These are phyloP conservation scores for Caloboletus firmus DNA, from an alignment of 1,284 basidiomycete species.

Conservation along the genomic window DNA sequence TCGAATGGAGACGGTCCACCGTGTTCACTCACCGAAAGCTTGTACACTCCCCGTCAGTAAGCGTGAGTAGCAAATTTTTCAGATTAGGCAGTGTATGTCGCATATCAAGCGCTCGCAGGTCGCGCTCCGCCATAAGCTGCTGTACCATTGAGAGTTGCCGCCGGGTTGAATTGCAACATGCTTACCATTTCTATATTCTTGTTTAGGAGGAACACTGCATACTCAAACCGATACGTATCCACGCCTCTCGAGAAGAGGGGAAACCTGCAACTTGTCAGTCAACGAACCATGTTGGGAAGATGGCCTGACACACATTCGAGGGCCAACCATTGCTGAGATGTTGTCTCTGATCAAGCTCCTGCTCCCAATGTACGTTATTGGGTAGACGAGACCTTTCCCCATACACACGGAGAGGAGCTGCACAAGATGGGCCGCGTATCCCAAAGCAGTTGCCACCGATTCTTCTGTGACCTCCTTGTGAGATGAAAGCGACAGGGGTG, in stretches of 20 bases:
- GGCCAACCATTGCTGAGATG: constrained; percentile 91
- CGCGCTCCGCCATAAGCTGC: constrained; percentile 87
- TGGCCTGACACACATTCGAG: constrained; percentile 74
- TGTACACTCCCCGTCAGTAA: constrained; percentile 66
- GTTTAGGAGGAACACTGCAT: constrained; percentile 95
- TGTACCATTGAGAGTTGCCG: constrained; percentile 11
- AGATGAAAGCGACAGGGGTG: constrained; percentile 69
- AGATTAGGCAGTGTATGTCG: constrained; percentile 96
- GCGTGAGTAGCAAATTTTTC: constrained; percentile 88
- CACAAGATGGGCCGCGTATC: constrained; percentile 83
- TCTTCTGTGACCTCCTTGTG: constrained; percentile 81
- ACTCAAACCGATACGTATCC: constrained; percentile 96
- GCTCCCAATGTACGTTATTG: constrained; percentile 85
- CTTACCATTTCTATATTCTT: constrained; percentile 94
- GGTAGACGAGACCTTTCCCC: constrained; percentile 79
- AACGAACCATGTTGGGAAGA: constrained; percentile 3
- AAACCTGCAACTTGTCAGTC: constrained; percentile 58
- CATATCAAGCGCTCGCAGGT: constrained; percentile 87
- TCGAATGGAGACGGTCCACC: neutral
- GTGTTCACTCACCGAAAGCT: constrained; percentile 44
- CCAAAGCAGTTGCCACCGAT: constrained; percentile 80
- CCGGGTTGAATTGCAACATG: constrained; percentile 10
- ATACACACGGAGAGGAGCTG: constrained; percentile 80
- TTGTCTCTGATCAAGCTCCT: constrained; percentile 86
- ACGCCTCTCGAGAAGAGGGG: constrained; percentile 93